These are phyloP conservation scores for Aspergillus sp. DNA, from an alignment of 2,329 filamentous ascomycete species.

Conservation along the genomic window DNA sequence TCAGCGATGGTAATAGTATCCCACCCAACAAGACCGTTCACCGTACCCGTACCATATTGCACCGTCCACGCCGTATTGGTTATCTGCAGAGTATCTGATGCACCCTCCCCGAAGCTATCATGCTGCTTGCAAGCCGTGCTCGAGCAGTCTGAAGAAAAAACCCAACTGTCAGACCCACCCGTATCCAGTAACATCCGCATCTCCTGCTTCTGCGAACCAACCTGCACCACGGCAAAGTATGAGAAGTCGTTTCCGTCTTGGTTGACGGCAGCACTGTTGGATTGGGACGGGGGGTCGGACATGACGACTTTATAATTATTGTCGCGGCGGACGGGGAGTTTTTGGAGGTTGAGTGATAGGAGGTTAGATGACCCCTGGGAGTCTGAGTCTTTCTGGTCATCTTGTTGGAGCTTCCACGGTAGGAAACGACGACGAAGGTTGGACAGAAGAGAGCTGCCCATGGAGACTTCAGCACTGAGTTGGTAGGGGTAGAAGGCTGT, in stretches of 20 bases:
- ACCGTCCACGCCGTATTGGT: constrained; percentile 55
- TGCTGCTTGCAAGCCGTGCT: constrained; percentile 62
- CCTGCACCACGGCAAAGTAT: constrained; percentile 46
- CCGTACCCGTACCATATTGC: constrained; percentile 69
- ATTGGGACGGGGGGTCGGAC: constrained; percentile 32
- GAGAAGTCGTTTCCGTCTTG: constrained; percentile 50
- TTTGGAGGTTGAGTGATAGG: constrained; percentile 34
- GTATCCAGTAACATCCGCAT: constrained; percentile 52
- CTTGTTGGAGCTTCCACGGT: constrained; percentile 19
- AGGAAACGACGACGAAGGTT: constrained; percentile 24
- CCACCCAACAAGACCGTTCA: constrained; percentile 58
- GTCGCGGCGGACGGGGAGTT: constrained; percentile 35
- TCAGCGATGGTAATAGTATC: constrained; percentile 64
- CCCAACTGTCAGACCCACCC: constrained; percentile 65
- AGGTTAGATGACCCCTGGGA: constrained; percentile 5
- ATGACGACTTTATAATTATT: constrained; percentile 44
- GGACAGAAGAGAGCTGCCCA: constrained; percentile 9
- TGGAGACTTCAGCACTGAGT: constrained; percentile 15
- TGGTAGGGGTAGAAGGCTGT: constrained; percentile 40
- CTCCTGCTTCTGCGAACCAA: constrained; percentile 45
- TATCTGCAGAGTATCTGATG: constrained; percentile 58
- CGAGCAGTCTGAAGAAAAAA: constrained; percentile 66
- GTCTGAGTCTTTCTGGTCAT: constrained; percentile 13
- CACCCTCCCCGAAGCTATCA: constrained; percentile 58
- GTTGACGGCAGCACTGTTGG: constrained; percentile 45